Conservation (phyloP, 2,329 filamentous ascomycete genomes). For the Fusarium falciforme region DNA sequence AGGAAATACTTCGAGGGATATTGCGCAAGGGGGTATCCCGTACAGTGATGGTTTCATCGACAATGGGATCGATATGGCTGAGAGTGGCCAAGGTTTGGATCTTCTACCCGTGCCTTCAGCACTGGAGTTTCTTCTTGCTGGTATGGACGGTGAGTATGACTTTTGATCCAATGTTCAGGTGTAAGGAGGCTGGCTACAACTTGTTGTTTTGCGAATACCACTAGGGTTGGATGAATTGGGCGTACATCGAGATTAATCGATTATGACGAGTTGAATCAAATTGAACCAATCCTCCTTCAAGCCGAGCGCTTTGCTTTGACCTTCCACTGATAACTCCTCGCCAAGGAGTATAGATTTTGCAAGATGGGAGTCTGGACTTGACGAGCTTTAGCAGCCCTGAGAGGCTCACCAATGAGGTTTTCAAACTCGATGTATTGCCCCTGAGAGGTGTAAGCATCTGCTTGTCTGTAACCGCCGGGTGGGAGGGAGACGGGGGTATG, state of each 20-base stretch:
- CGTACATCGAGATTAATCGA: neutral
- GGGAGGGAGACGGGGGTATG: neutral
- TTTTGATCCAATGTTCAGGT: constrained; percentile 10
- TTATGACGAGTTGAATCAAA: neutral
- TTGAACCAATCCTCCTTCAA: neutral
- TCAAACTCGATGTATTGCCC: constrained; percentile 42
- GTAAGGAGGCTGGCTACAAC: neutral
- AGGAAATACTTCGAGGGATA: constrained; percentile 2
- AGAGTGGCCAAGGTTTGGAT: constrained; percentile 18
- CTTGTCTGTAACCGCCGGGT: neutral
- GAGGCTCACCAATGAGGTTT: constrained; percentile 41
- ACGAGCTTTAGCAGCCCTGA: constrained; percentile 33
- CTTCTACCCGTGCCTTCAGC: constrained; percentile 46
- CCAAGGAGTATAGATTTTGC: constrained; percentile 34
- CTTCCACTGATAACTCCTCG: constrained; percentile 40
- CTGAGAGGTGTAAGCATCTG: constrained; percentile 22
- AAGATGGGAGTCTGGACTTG: constrained; percentile 30
- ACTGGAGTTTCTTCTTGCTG: constrained; percentile 47
- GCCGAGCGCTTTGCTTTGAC: constrained; percentile 11
- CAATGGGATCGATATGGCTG: constrained; percentile 20
- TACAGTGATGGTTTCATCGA: constrained; percentile 31
- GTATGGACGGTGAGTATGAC: constrained; percentile 43
- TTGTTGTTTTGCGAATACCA: neutral
- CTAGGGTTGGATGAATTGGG: neutral
- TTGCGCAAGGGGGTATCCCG: constrained; percentile 19